Evolutionary conservation across 2,329 filamentous ascomycete species (phyloP), one percentile per base, ranked within the genome.

Genomic region (Aspergillus sp.): DNA sequence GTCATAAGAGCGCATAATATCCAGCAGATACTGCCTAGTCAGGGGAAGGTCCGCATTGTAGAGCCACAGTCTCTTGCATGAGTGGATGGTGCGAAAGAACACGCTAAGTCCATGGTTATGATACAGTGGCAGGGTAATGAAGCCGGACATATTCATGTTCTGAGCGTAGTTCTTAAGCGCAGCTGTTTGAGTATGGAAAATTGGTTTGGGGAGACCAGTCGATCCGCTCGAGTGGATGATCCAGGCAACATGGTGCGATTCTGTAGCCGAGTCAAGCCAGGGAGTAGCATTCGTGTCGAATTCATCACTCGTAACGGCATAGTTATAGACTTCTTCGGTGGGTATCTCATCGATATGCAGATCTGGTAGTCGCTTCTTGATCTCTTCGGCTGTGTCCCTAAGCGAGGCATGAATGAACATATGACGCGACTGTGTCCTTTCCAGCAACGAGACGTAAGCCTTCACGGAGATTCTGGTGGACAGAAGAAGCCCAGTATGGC

Each of bases 171-270:
- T 82, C 8, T 72, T 71, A 8, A 85, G 65, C 6, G 75, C 76
- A 11, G 77, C 73, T 9, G 66, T 63, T 49, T 87, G 81, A 1
- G 78, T 81, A 45, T 83, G 78, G 52, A 76, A 82, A 43, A 87
- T 85, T 0, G 83, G 82, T 55, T 86, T 86, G 0, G 84, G 84
- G 0, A 86, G 71, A 0, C 83, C 83, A 0, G 84, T 85, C 0
- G 79, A 83, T 7, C 84, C 83, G 16, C 73, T 76, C 2, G 76
- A 78, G 57, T 80, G 77, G n/a, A 81, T 71, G 45, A 76, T 78
- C 71, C 67, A 73, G 2, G 64, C 69, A 51, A 72, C 65, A 60
- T 72, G 66, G 16, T 57, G 64, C 46, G 67, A 65, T 51, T 67
- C 67, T 3, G 52, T 53, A 4, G 48, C 45, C 2, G 59, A 51